phyloP scores from a whole-genome alignment of 1,284 basidiomycete species.

The Xanthoconium separans region DNA sequence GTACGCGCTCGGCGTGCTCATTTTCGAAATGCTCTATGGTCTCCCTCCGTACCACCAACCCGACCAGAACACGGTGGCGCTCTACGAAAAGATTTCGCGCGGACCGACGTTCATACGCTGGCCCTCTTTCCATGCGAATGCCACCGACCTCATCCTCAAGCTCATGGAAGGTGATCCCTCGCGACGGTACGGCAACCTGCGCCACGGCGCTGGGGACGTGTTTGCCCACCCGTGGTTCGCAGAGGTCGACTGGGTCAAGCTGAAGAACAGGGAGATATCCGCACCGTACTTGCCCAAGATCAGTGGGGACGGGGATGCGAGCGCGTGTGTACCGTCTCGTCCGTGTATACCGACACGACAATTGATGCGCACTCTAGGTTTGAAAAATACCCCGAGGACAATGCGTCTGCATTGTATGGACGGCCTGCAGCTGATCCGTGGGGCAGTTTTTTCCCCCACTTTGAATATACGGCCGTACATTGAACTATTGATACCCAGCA shows the following conservation, averaged over 20 bases:
- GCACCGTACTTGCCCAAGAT: conserved; percentile 96
- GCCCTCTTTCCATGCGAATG: conserved; percentile 84
- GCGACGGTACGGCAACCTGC: conserved; percentile 91
- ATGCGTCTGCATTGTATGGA: conserved; percentile 59
- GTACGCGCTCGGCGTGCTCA: conserved; percentile 96
- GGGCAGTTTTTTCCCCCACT: conserved; percentile 62
- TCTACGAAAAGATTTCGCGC: conserved; percentile 81
- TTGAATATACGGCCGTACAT: conserved; percentile 57
- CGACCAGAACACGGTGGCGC: conserved; percentile 59
- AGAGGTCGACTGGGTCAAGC: conserved; percentile 93
- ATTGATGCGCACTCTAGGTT: conserved; percentile 47
- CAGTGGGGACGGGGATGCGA: conserved; percentile 82
- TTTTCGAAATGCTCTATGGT: conserved; percentile 96
- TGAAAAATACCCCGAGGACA: conserved; percentile 74
- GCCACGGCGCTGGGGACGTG: conserved; percentile 91
- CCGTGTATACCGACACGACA: not conserved
- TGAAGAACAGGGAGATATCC: conserved; percentile 85
- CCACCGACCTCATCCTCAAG: conserved; percentile 87
- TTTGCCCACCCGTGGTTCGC: conserved; percentile 97
- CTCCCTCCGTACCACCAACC: conserved; percentile 76
- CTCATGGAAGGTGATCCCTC: conserved; percentile 90
- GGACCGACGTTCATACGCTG: conserved; percentile 83
- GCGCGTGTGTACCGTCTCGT: conserved; percentile 65
- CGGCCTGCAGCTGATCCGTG: conserved; percentile 52
- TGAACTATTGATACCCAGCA: conserved; percentile 12